phyloP scores from a whole-genome alignment of 2,329 filamentous ascomycete species.

The Claviceps pazoutovae region DNA sequence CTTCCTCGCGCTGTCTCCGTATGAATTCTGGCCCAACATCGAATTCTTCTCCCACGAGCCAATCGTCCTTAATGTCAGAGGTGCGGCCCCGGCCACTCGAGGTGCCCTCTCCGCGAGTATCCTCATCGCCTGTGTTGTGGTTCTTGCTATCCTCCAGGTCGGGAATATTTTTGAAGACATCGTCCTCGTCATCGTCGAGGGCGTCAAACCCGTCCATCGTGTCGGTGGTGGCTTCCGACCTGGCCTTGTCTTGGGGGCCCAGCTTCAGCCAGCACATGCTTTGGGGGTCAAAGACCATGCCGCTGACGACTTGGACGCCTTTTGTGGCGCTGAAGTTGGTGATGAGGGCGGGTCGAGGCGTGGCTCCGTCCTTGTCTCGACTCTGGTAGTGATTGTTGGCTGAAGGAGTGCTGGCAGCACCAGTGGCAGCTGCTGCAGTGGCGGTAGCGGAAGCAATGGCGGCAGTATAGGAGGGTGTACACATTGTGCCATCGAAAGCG shows the following conservation, averaged over 20 bases:
- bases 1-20: constrained; percentile 75
- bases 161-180: constrained; percentile 89
- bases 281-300: constrained; percentile 95
- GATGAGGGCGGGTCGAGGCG: constrained; percentile 66
- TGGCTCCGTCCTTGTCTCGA: constrained; percentile 43
- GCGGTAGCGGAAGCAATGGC: constrained; percentile 11
- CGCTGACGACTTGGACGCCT: constrained; percentile 86
- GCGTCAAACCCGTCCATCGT: constrained; percentile 53
- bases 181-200: constrained; percentile 62
- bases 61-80: constrained; percentile 58
- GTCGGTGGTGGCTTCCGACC: constrained; percentile 36
- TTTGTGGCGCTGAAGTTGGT: constrained; percentile 75
- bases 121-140: constrained; percentile 29
- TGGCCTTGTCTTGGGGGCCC: constrained; percentile 31
- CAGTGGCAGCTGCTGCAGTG: not conserved
- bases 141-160: constrained; percentile 58
- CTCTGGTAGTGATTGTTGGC: constrained; percentile 20
- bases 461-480: constrained; percentile 35
- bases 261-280: constrained; percentile 97
- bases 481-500: constrained; percentile 56
- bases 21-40: constrained; percentile 94
- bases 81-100: constrained; percentile 26
- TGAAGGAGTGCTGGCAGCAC: not conserved
- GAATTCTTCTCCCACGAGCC: constrained; percentile 88
- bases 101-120: constrained; percentile 26